Base-by-base conservation (phyloP, 2,329 filamentous ascomycete species). In the Colletotrichum siamense region DNA sequence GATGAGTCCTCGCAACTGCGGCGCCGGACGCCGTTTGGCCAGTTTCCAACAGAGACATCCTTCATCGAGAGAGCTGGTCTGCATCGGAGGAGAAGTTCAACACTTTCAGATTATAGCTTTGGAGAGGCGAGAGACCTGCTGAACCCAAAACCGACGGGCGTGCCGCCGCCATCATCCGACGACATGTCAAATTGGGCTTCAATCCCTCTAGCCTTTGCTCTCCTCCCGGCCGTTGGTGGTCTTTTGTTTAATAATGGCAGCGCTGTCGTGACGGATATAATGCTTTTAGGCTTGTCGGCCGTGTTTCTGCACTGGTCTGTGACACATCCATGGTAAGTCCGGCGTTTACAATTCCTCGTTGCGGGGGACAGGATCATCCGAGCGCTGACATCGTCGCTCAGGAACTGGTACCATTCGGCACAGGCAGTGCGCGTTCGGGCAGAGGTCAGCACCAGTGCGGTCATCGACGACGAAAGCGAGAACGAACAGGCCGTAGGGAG, bases 281-380 rank as follows among this genome's bases (percentile, higher is more conserved):
- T 97, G 80, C 88, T 99, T 39, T 86, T 99, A 36, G 92, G 91
- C 4, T 85, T 99, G 77, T 95, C 95, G 3, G 95, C 94, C 6
- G 90, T 98, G 61, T 98, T 98, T 81, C 88, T 99, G 77, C 96
- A 98, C 83, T 98, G 96, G 95, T 96, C 95, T 65, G 94, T 98
- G 59, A 94, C 95, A 72, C 89, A 97, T 79, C 96, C 96, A 80
- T 99, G 96, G 96, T 96, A 87, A 82, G 90, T 79, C 59, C 34
- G 26, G 10, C 62, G n/a, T 59, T 57, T 36, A 16, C 36, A 55
- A 52, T 34, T 44, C 44, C 71, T 34, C 15, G 32, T 34, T 49
- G 28, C 63, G 16, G 24, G 44, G 39, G 63, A 68, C 61, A 75
- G 61, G n/a, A 62, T 65, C 78, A 71, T 49, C 36, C 62, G 55